Percentiles rank a stretch among this genome's conserved stretches.
These are phyloP conservation scores for Monocercomonoides exilis DNA, from an alignment of 78 protist genomes.

Conservation along the genomic window DNA sequence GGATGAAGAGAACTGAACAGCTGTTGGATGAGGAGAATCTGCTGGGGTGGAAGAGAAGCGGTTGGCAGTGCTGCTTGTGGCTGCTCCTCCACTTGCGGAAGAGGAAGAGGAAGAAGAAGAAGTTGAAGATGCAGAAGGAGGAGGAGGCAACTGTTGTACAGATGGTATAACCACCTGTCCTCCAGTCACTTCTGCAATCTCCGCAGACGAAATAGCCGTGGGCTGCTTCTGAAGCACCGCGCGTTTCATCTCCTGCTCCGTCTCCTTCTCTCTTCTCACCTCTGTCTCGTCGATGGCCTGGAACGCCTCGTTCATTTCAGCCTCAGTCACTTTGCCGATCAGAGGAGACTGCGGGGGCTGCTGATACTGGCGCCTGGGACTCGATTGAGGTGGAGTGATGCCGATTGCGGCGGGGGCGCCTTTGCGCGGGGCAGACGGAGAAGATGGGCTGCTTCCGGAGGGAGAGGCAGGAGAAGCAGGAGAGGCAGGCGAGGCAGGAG, in stretches of 20 bases:
- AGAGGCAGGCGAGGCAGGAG: not conserved
- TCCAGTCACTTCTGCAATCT: too few relatives aligned
- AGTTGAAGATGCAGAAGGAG: too few relatives aligned
- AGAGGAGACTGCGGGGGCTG: not conserved
- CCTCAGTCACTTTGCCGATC: not conserved
- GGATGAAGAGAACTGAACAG: too few relatives aligned
- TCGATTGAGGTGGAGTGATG: not conserved
- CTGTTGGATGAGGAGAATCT: too few relatives aligned
- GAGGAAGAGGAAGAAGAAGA: too few relatives aligned
- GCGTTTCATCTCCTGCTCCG: not conserved
- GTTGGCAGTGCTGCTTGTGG: too few relatives aligned
- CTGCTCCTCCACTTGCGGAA: too few relatives aligned
- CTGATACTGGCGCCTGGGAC: not conserved
- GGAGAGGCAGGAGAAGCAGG: not conserved
- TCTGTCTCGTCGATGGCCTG: not conserved
- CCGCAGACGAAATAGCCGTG: too few relatives aligned
- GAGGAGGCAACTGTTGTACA: too few relatives aligned
- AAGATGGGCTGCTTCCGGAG: not conserved
- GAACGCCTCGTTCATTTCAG: not conserved
- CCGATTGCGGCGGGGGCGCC: not conserved
- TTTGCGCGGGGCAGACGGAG: not conserved
- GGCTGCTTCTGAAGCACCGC: too few relatives aligned
- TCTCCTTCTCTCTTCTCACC: not conserved
- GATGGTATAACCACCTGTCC: too few relatives aligned
- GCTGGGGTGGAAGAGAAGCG: too few relatives aligned